Base-by-base conservation (phyloP, 305 asterid genomes). In the Fraxinus nigra region DNA sequence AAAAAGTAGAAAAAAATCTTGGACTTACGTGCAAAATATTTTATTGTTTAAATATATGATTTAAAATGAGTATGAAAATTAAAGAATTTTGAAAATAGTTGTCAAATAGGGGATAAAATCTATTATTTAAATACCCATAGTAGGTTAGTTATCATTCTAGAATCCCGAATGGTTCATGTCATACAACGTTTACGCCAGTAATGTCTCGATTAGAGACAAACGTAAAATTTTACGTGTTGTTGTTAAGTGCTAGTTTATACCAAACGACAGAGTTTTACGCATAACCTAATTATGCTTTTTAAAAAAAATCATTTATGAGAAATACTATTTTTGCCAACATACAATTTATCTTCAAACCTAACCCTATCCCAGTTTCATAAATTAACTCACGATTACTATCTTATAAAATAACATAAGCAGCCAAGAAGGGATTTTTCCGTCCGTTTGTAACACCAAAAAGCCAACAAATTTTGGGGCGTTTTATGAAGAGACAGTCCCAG, bases 381-480 rank as follows among this genome's bases (percentile, higher is more conserved):
- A 43, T 37, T 34, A 1, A 79, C 77, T 28, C 22, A 51, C 22
- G 4, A 51, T 51, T n/a, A 13, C 56, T 3, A 46, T 46, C 56
- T 46, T 46, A 13, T 46, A 11, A 11, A 43, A 38, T 38, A 38
- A 8, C 76, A 81, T 56, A 48, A 70, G 79, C 73, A 79, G 81
- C 74, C 80, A 73, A 54, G 22, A 79, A 34, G 67, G 76, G 1
- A 9, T 74, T 69, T 26, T 65, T 34, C 20, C 65, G 87, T 67
- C 83, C 81, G 40, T 87, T 84, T 80, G 80, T 63, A 59, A 56
- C 85, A 24, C 78, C 90, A 87, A 85, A 80, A 69, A 73, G 88
- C 84, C 88, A 85, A 33, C 72, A 30, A 70, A 5, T 32, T 32
- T 70, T 32, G 76, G 76, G 46, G 76, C 22, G 46, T 70, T 70